Percentiles rank a stretch among this genome's conserved stretches.
phyloP scores from a whole-genome alignment of 192 early-diverging fungal species.

The Coemansia sp. region DNA sequence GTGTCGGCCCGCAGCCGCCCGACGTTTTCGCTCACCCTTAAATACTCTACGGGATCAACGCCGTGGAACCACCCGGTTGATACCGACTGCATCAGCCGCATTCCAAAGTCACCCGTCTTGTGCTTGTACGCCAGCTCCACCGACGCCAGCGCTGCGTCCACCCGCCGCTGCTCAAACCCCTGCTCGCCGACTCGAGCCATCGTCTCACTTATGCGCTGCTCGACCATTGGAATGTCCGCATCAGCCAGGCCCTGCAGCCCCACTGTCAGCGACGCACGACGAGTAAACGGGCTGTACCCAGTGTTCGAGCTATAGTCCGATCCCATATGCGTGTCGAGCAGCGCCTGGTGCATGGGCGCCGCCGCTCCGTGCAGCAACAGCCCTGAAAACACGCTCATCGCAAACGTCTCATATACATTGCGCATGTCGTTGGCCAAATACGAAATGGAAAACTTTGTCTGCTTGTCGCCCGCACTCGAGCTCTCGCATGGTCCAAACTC shows the following conservation, averaged over 20 bases:
- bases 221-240: constrained; percentile 61
- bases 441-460: constrained; percentile 73
- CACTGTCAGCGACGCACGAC: constrained; percentile 69
- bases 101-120: constrained; percentile 85
- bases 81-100: constrained; percentile 74
- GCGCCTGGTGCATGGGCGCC: constrained; percentile 89
- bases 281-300: constrained; percentile 74
- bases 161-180: constrained; percentile 76
- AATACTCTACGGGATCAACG: constrained; percentile 76
- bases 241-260: constrained; percentile 84
- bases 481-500: constrained; percentile 50
- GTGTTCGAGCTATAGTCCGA: constrained; percentile 87
- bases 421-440: constrained; percentile 73
- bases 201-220: constrained; percentile 68
- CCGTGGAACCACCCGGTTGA: constrained; percentile 87
- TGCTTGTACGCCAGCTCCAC: constrained; percentile 90
- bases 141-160: constrained; percentile 84
- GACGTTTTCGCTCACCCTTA: constrained; percentile 78
- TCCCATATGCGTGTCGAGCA: constrained; percentile 88
- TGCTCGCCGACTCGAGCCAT: constrained; percentile 64
- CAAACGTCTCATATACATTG: constrained; percentile 83
- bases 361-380: constrained; percentile 85
- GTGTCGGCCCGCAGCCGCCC: constrained; percentile 65
- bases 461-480: constrained; percentile 61
- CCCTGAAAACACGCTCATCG: constrained; percentile 73